Percentiles rank a stretch among this genome's conserved stretches.
phyloP scores from a whole-genome alignment of 345 rosid genomes.

The Gossypium turneri region DNA sequence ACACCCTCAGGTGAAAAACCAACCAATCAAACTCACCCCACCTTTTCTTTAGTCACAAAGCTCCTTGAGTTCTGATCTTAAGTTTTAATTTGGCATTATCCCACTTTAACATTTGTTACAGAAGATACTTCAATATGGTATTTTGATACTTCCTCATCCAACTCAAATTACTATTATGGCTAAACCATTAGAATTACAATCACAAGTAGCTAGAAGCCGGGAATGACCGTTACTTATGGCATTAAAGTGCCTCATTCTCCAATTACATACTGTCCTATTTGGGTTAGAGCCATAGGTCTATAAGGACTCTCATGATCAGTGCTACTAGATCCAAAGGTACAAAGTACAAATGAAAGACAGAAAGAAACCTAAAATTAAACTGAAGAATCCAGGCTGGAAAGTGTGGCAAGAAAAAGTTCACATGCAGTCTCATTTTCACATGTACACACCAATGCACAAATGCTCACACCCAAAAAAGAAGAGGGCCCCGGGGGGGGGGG shows the following conservation, averaged over 20 bases:
- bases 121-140: neutral
- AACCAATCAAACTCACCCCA: neutral
- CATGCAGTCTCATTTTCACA: neutral
- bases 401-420: neutral
- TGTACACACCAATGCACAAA: neutral
- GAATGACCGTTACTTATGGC: neutral
- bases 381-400: neutral
- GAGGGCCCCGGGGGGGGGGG: too few relatives aligned
- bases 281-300: neutral
- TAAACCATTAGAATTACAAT: neutral
- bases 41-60: neutral
- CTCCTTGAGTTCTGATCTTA: neutral
- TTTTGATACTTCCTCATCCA: slow-evolving; percentile 1
- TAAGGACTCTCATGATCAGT: neutral
- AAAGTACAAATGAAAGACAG: neutral
- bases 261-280: neutral
- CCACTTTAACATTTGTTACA: neutral
- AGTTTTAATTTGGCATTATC: neutral
- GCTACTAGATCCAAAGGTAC: neutral
- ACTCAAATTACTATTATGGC: neutral
- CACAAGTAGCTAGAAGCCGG: neutral
- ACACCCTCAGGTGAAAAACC: neutral
- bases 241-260: neutral
- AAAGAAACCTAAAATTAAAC: neutral
- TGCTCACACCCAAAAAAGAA: neutral